Evolutionary conservation across 2,329 filamentous ascomycete genomes (phyloP).

Genomic region (Calonectria henricotiae): DNA sequence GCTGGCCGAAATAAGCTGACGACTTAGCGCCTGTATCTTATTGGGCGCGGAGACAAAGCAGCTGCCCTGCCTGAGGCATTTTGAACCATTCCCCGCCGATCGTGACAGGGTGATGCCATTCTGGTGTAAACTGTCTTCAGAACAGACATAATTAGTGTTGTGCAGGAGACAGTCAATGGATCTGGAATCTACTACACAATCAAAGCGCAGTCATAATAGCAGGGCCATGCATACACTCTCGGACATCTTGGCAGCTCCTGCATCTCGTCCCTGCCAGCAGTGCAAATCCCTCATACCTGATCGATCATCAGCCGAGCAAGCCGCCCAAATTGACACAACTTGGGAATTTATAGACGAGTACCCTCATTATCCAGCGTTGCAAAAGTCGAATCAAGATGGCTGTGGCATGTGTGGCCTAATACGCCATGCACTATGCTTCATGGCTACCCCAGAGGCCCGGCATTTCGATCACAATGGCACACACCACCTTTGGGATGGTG

Average conservation of each 20-base stretch:
- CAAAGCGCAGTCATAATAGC: not conserved
- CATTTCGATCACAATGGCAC: not conserved
- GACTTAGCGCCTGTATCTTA: not conserved
- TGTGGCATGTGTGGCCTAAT: not conserved
- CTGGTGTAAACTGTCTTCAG: not conserved
- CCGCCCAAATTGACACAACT: not conserved
- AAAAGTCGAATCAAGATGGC: not conserved
- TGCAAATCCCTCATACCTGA: slow-evolving; percentile 16
- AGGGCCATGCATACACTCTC: not conserved
- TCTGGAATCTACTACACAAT: not conserved
- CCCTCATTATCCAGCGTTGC: not conserved
- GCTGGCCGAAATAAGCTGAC: not conserved
- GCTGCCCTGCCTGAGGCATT: not conserved
- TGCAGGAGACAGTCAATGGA: not conserved
- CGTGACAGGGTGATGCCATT: not conserved
- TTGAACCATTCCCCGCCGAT: not conserved
- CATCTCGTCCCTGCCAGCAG: not conserved
- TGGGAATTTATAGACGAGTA: not conserved
- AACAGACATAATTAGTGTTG: not conserved
- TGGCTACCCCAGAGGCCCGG: slow-evolving; percentile 6
- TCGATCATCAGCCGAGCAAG: not conserved
- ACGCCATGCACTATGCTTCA: not conserved
- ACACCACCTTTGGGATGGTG: slow-evolving; percentile 1
- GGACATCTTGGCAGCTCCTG: not conserved
- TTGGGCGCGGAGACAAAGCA: not conserved